Evolutionary conservation across 306 rosid species (phyloP).

Genomic region (Cucurbita ficifolia): DNA sequence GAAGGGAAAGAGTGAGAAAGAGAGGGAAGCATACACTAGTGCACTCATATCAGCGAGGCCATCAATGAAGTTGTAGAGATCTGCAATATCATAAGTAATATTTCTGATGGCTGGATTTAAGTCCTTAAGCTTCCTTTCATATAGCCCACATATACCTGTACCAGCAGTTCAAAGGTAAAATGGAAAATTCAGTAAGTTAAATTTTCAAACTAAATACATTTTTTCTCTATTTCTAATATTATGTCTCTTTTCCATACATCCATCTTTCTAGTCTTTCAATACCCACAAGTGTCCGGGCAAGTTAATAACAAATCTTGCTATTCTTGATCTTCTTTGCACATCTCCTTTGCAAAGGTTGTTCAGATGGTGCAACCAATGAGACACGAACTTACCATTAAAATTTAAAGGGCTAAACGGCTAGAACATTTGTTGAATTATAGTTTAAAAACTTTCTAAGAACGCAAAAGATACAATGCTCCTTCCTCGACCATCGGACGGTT

Average conservation of each 20-base stretch:
- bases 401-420: neutral
- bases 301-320: neutral
- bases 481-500: neutral
- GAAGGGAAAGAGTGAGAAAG: neutral
- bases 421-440: neutral
- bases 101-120: slow-evolving; percentile 77
- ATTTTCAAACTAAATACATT: neutral
- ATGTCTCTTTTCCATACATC: neutral
- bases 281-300: neutral
- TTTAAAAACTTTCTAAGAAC: neutral
- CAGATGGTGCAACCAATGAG: neutral
- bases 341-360: neutral
- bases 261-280: neutral
- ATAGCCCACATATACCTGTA: slow-evolving; percentile 80
- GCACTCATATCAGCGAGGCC: slow-evolving; percentile 98
- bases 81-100: slow-evolving; percentile 71
- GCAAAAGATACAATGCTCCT: neutral
- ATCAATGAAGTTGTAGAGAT: slow-evolving; percentile 90
- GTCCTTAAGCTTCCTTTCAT: slow-evolving; percentile 94
- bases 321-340: neutral
- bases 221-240: neutral
- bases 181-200: neutral
- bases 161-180: slow-evolving; percentile 14
- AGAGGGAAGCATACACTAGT: slow-evolving; percentile 59
- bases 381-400: no score